These are phyloP conservation scores for Melampsora americana DNA, from an alignment of 1,284 basidiomycete genomes.

Conservation along the genomic window DNA sequence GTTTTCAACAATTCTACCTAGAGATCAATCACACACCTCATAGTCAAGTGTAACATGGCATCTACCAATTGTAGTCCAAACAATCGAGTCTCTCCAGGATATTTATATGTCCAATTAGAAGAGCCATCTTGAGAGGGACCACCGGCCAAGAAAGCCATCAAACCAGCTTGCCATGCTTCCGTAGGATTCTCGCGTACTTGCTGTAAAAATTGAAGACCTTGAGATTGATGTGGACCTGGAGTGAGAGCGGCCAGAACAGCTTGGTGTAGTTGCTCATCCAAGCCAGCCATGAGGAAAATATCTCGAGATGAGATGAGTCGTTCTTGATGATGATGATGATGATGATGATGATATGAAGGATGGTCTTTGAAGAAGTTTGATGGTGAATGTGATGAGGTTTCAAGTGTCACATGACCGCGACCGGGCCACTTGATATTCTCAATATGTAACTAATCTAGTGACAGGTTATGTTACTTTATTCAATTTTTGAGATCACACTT, in stretches of 20 bases:
- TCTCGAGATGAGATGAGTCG: too few relatives aligned
- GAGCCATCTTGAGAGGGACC: constrained; percentile 5
- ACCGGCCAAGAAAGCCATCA: constrained; percentile 29
- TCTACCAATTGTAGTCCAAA: constrained; percentile 44
- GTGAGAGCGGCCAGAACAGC: constrained; percentile 42
- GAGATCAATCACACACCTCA: constrained; percentile 17
- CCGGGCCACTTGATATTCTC: too few relatives aligned
- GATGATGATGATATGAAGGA: too few relatives aligned
- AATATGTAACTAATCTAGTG: too few relatives aligned
- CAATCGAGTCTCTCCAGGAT: constrained; percentile 35
- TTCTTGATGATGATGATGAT: too few relatives aligned
- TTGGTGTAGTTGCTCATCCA: constrained; percentile 42
- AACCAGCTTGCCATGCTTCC: constrained; percentile 40
- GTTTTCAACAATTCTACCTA: background rate
- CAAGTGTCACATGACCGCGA: too few relatives aligned
- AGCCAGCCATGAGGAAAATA: constrained; percentile 6
- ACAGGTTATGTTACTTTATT: too few relatives aligned
- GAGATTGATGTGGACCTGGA: constrained; percentile 40
- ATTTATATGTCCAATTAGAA: constrained; percentile 20
- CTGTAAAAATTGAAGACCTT: constrained; percentile 34
- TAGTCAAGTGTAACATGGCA: constrained; percentile 33
- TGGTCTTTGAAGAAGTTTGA: too few relatives aligned
- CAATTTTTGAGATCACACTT: too few relatives aligned
- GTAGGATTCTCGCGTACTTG: constrained; percentile 23
- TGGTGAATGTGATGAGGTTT: too few relatives aligned